Evolutionary conservation across 495 filamentous ascomycete genomes (phyloP).

Genomic region (Collariella sp.): DNA sequence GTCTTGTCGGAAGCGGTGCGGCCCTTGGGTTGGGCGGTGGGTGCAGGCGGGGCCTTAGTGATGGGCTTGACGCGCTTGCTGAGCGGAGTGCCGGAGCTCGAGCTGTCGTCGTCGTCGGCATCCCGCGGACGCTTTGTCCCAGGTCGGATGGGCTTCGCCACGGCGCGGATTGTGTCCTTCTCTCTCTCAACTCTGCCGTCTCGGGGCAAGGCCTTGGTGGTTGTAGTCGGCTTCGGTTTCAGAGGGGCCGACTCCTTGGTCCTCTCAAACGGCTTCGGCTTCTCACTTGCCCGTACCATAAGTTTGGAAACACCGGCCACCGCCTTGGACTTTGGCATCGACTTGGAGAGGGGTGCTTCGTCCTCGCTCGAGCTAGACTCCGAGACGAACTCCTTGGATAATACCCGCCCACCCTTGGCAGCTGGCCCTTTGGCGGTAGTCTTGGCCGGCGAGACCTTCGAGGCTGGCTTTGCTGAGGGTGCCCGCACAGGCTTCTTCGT

Average conservation of each 20-base stretch:
- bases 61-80: slow-evolving; percentile 42
- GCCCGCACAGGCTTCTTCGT: slow-evolving; percentile 38
- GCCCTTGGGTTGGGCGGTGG: slow-evolving; percentile 23
- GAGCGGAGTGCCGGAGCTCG: slow-evolving; percentile 42
- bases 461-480: slow-evolving; percentile 21
- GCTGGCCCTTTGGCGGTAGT: slow-evolving; percentile 17
- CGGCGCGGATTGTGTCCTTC: slow-evolving; percentile 28
- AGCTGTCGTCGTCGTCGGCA: slow-evolving; percentile 43
- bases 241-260: slow-evolving; percentile 22
- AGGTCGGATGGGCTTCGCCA: slow-evolving; percentile 23
- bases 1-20: slow-evolving; percentile 39
- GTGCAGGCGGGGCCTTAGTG: slow-evolving; percentile 16
- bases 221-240: slow-evolving; percentile 13
- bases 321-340: slow-evolving; percentile 31
- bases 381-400: slow-evolving; percentile 64
- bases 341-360: slow-evolving; percentile 30
- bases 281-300: slow-evolving; percentile 28
- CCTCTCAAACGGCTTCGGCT: slow-evolving; percentile 17
- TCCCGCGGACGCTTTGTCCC: slow-evolving; percentile 31
- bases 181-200: slow-evolving; percentile 18
- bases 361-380: slow-evolving; percentile 68
- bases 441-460: slow-evolving; percentile 30
- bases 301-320: slow-evolving; percentile 23
- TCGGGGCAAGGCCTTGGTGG: slow-evolving; percentile 6
- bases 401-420: slow-evolving; percentile 15